phyloP scores from a whole-genome alignment of 2,329 filamentous ascomycete genomes.

The Sarocladiaceae sp. region DNA sequence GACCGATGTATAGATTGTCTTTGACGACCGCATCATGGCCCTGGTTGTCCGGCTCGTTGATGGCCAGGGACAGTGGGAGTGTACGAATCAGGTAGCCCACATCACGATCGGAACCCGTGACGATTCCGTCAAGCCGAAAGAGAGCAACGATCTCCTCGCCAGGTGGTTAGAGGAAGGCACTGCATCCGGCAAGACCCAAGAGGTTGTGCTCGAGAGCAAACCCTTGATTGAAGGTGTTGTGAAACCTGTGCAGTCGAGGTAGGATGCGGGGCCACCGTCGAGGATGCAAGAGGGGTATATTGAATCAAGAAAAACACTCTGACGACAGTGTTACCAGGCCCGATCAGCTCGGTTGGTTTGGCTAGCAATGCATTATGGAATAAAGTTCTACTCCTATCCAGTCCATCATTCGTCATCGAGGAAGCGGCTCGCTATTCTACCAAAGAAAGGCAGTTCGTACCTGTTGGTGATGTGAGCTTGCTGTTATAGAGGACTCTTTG shows the following conservation, averaged over 20 bases:
- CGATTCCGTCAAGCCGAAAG: constrained; percentile 74
- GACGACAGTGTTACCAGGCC: background rate
- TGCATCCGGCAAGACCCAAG: constrained; percentile 35
- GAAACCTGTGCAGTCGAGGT: constrained; percentile 42
- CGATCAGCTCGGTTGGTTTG: background rate
- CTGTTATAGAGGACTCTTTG: constrained; percentile 37
- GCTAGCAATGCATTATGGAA: too few relatives aligned
- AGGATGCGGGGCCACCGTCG: constrained; percentile 13
- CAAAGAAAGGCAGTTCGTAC: constrained; percentile 84
- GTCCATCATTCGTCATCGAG: constrained; percentile 79
- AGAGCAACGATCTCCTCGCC: constrained; percentile 80
- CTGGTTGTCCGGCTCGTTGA: constrained; percentile 73
- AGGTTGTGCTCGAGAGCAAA: constrained; percentile 44
- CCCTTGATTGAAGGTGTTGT: constrained; percentile 42
- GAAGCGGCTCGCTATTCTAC: constrained; percentile 77
- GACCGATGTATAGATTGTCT: constrained; percentile 53
- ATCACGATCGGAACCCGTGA: constrained; percentile 83
- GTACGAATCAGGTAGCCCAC: constrained; percentile 73
- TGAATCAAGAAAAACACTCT: background rate
- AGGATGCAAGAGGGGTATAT: constrained; percentile 1
- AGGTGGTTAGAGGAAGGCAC: constrained; percentile 60
- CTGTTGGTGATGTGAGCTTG: constrained; percentile 29
- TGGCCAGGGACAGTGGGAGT: constrained; percentile 53
- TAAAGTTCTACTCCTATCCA: too few relatives aligned
- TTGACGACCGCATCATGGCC: constrained; percentile 82